Evolutionary conservation across 2,329 filamentous ascomycete genomes (phyloP), one percentile per base, ranked within the genome.

Genomic region (Chaetomiaceae sp.): DNA sequence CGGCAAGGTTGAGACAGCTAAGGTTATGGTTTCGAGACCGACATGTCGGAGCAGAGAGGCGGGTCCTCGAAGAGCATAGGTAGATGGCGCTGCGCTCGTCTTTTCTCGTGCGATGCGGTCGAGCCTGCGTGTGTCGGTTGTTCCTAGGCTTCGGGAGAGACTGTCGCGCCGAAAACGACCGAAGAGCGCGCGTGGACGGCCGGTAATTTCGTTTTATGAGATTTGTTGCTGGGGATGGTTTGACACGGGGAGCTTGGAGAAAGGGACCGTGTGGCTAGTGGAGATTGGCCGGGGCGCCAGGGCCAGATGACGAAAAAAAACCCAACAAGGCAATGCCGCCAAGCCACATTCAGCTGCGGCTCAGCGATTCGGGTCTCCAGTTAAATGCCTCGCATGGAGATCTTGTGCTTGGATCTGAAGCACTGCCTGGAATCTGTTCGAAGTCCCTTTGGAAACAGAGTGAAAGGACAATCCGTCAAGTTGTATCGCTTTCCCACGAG

Each of bases 21-120:
- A 51, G 43, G 57, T 47, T 53, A 55, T 44, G 49, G 50, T 29
- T 54, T 45, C 47, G 51, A 56, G 48, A 48, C 48, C 55, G 52
- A 58, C 59, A 61, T 61, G 46, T 60, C 58, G 54, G 45, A 47
- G 42, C 40, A 40, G 50, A 34, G 39, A 49, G 49, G 33, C 47
- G 52, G 48, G 43, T 33, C 38, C 42, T 51, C 53, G 47, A 50
- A 38, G 54, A 40, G 58, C 58, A 60, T 54, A 55, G 50, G 60
- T 54, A 55, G 50, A 58, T 54, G 53, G 40, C 47, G 47, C 47
- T 29, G 38, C 44, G 46, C 34, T 47, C 25, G 34, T 36, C 37
- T 17, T 46, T 6, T 37, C n/a, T 25, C 31, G 43, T 23, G 46
- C 11, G n/a, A 20, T 8, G 23, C 1, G 23, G 19, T 51, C 39